Base-by-base conservation (phyloP, 345 rosid genomes). In the Draba incana region DNA sequence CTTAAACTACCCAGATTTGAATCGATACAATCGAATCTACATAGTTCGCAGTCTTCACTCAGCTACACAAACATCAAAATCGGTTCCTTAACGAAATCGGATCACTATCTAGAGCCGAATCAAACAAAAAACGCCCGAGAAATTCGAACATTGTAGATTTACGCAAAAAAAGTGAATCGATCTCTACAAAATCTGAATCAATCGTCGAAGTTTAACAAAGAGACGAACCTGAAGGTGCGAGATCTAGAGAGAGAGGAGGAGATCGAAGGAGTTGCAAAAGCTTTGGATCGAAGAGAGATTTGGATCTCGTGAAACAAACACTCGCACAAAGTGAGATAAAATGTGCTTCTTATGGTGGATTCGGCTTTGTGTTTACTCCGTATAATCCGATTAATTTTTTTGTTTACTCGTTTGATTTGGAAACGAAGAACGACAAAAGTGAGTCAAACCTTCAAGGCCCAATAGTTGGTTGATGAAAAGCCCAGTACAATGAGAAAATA, bases 231-330 rank as follows among this genome's bases (percentile, higher is more conserved):
- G 28, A 35, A 43, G 44, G 25, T 27, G 30, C 15, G 67, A 75
- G 77, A 72, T 73, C 78, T 50, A 45, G 66, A 16, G 57, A 47
- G 46, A n/a, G n/a, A n/a, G n/a, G 70, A 79, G 64, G 57, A 72
- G 70, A 72, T 42, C 64, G 35, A 69, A 54, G 42, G 71, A 38
- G 57, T 15, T 38, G 0, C 66, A 8, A 35, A 35, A 63, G 69
- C 53, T 39, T 31, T 41, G 41, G 62, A 74, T 65, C 37, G 25
- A 37, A 59, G 23, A 14, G 67, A 27, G 64, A 60, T 74, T 53
- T 60, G 77, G 73, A 77, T 77, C 78, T 69, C 55, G 47, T 25
- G 16, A 45, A 62, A 4, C 23, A 41, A 45, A 54, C 64, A 61
- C n/a, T n/a, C n/a, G n/a, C n/a, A n/a, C n/a, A n/a, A 39, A 24